Conservation (phyloP, 306 rosid species). For the Rosa persica region DNA sequence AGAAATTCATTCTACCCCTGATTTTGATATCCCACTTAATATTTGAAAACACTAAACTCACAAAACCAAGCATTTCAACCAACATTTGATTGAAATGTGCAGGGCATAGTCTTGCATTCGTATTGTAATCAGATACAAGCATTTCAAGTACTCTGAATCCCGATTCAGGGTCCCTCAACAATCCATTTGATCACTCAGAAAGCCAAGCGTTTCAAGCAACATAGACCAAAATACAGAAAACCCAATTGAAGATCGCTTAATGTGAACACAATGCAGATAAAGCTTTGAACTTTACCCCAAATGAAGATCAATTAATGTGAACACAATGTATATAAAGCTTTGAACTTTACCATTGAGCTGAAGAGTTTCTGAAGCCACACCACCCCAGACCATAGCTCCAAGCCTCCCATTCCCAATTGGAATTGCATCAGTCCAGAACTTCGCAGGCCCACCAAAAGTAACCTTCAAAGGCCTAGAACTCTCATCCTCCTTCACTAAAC, state of each 20-base stretch:
- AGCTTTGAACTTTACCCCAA: neutral
- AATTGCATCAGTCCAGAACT: conserved; percentile 80
- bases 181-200: neutral
- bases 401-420: conserved; percentile 94
- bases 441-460: conserved; percentile 59
- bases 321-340: neutral
- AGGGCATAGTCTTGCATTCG: neutral
- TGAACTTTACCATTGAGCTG: conserved; percentile 74
- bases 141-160: neutral
- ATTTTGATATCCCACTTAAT: neutral
- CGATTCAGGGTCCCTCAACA: neutral
- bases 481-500: conserved; percentile 28
- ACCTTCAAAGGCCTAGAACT: conserved; percentile 61
- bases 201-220: neutral
- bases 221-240: neutral
- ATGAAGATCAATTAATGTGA: neutral
- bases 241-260: neutral
- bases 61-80: neutral
- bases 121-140: neutral
- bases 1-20: neutral
- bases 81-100: neutral
- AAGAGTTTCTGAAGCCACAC: conserved; percentile 61
- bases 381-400: conserved; percentile 96
- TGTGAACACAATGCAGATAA: neutral
- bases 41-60: neutral